phyloP scores from a whole-genome alignment of 768 basidiomycete species.

The Lactarius deliciosus region DNA sequence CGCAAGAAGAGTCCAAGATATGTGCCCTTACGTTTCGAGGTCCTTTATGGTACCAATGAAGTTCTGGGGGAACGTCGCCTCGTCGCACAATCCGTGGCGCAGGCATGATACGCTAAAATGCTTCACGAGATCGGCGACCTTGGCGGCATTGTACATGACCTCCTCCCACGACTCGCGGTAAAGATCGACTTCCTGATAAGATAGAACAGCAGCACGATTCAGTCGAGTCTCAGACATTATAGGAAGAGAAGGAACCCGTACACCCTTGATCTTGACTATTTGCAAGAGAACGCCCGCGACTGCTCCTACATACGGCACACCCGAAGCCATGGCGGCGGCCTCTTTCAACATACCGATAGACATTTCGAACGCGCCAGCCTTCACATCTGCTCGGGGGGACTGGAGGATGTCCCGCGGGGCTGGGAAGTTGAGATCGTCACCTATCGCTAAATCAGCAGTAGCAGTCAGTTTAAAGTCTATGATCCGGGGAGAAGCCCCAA shows the following conservation, averaged over 20 bases:
- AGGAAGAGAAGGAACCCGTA: neutral
- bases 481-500: neutral
- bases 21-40: neutral
- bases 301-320: constrained; percentile 20
- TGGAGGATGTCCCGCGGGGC: neutral
- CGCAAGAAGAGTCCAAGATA: too few relatives aligned
- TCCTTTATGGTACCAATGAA: constrained; percentile 16
- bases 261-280: constrained; percentile 22
- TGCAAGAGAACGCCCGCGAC: constrained; percentile 15
- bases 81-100: constrained; percentile 13
- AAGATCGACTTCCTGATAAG: constrained; percentile 22
- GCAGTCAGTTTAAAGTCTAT: neutral
- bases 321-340: constrained; percentile 5
- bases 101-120: constrained; percentile 10
- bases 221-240: neutral
- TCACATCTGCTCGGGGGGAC: neutral
- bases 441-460: neutral
- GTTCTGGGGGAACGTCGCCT: constrained; percentile 12
- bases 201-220: neutral
- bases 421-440: neutral
- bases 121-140: constrained; percentile 16
- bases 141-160: constrained; percentile 22
- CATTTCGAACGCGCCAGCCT: constrained; percentile 2
- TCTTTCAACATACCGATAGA: constrained; percentile 17
- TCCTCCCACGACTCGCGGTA: constrained; percentile 22